Conservation (phyloP, 768 basidiomycete species). For the Suillus occidentalis region DNA sequence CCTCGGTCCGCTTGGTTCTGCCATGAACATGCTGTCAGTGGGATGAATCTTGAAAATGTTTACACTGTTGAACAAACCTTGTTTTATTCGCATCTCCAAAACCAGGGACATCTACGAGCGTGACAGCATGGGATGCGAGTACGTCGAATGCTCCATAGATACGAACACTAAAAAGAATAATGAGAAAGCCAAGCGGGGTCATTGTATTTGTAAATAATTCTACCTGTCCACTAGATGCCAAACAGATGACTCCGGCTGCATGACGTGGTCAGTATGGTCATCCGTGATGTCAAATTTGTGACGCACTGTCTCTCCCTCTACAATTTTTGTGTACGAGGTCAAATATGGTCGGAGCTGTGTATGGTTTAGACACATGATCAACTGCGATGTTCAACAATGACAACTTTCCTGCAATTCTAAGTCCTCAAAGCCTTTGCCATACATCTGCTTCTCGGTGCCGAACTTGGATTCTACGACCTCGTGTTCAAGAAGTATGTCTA, state of each 20-base stretch:
- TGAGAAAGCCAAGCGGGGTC: neutral
- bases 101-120: neutral
- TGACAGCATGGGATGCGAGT: neutral
- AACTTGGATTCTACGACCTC: neutral
- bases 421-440: neutral
- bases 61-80: neutral
- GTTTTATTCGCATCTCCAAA: conserved; percentile 1
- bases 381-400: neutral
- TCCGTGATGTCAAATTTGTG: neutral
- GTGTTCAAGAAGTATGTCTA: neutral
- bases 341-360: neutral
- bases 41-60: neutral
- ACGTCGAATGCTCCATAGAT: neutral
- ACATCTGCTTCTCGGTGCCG: neutral
- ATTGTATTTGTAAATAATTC: neutral
- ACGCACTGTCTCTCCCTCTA: neutral
- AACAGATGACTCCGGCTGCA: neutral
- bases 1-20: neutral
- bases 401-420: neutral
- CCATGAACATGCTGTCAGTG: neutral
- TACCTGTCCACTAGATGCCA: conserved; percentile 2
- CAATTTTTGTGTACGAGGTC: neutral
- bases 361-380: neutral
- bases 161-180: neutral
- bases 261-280: neutral